Evolutionary conservation across 306 rosid species (phyloP).

Genomic region (Cucumis melo): DNA sequence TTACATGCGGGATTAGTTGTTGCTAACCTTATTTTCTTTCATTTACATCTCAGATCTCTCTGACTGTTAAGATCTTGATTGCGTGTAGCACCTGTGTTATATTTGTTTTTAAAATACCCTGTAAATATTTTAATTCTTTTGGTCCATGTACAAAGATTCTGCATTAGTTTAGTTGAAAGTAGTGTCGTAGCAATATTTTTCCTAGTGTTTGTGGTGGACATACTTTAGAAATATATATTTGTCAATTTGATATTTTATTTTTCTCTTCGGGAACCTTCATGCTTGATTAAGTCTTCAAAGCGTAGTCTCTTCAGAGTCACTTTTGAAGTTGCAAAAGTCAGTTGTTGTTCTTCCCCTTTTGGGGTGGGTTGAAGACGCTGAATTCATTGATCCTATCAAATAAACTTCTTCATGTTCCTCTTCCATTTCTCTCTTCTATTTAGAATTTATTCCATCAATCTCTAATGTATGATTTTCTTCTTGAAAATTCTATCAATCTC

Average conservation of each 20-base stretch:
- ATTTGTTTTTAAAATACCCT: neutral
- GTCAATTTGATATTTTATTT: neutral
- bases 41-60: neutral
- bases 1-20: neutral
- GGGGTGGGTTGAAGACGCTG: neutral
- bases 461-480: neutral
- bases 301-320: neutral
- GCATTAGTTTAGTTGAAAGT: neutral
- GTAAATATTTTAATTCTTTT: neutral
- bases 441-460: neutral
- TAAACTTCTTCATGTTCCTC: neutral
- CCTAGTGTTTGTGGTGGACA: neutral
- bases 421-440: neutral
- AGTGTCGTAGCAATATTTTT: neutral
- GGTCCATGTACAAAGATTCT: neutral
- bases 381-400: neutral
- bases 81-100: neutral
- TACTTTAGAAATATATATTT: neutral
- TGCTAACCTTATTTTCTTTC: neutral
- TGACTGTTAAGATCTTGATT: neutral
- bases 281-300: neutral
- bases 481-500: neutral
- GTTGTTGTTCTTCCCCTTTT: neutral
- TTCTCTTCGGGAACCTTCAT: neutral
- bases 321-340: neutral